Percentiles rank a stretch among this genome's conserved stretches.
phyloP scores from a whole-genome alignment of 306 rosid genomes.

The Cucurbita argyrosperma region DNA sequence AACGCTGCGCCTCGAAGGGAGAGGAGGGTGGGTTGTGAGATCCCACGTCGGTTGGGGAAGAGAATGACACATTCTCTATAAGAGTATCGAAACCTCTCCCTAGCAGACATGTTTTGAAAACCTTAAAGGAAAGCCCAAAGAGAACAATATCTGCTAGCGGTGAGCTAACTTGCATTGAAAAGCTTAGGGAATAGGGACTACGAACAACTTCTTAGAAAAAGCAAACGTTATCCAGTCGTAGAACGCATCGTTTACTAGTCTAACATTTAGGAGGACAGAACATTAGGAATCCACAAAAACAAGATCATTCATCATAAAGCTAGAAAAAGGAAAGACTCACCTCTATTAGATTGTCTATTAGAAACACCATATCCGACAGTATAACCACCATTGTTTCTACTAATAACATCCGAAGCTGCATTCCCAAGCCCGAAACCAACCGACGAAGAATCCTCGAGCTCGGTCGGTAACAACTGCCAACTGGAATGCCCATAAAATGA shows the following conservation, averaged over 20 bases:
- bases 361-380: constrained; percentile 26
- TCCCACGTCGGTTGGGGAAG: too few species aligned
- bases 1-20: too few species aligned
- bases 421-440: constrained; percentile 54
- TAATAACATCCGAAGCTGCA: constrained; percentile 59
- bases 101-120: too few species aligned
- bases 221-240: not conserved
- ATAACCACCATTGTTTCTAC: constrained; percentile 49
- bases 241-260: not conserved
- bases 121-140: too few species aligned
- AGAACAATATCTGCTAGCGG: too few species aligned
- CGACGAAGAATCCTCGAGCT: constrained; percentile 41
- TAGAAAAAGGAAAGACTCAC: constrained; percentile 12
- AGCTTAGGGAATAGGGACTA: not conserved
- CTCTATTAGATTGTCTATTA: constrained; percentile 63
- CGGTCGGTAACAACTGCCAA: constrained; percentile 52
- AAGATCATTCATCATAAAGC: not conserved
- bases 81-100: too few species aligned
- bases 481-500: constrained; percentile 28
- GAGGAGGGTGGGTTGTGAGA: too few species aligned
- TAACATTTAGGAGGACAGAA: not conserved
- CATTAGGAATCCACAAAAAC: not conserved
- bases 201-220: not conserved
- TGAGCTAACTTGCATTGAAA: not conserved
- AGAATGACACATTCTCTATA: too few species aligned